These are phyloP conservation scores for Aurinia saxatilis DNA, from an alignment of 345 rosid genomes.

Conservation along the genomic window DNA sequence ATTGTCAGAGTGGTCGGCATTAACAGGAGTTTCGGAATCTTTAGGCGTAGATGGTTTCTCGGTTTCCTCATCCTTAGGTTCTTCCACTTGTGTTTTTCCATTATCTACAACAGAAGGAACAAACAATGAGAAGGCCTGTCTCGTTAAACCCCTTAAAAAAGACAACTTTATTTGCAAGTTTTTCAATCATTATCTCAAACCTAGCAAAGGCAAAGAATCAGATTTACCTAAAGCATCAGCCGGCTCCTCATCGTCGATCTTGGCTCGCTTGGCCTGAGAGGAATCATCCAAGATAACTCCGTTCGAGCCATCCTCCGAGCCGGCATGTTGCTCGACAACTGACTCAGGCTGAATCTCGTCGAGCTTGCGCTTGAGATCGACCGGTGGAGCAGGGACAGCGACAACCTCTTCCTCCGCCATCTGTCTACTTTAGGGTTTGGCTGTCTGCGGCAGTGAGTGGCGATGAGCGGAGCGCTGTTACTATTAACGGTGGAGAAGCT, in stretches of 20 bases:
- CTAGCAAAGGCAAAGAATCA: background rate
- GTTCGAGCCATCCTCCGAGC: background rate
- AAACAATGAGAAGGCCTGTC: background rate
- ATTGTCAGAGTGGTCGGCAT: background rate
- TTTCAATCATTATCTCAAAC: no score
- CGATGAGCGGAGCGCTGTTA: background rate
- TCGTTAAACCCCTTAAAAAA: background rate
- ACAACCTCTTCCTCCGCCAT: constrained; percentile 69
- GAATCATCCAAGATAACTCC: constrained; percentile 19
- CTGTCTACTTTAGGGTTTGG: constrained; percentile 15
- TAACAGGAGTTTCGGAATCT: constrained; percentile 5
- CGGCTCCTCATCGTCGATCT: constrained; percentile 44
- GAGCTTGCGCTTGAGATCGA: constrained; percentile 76
- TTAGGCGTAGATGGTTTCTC: constrained; percentile 10
- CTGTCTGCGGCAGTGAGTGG: background rate
- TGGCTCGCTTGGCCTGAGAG: constrained; percentile 47
- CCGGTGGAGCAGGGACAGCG: constrained; percentile 23
- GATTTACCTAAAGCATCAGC: constrained; percentile 49
- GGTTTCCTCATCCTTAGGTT: constrained; percentile 20
- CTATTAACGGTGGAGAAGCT: background rate
- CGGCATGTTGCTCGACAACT: background rate
- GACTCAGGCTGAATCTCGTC: constrained; percentile 42
- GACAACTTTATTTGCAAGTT: background rate
- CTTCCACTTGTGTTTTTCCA: background rate
- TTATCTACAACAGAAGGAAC: background rate